phyloP scores from a whole-genome alignment of 148 eudicot species.

The Rhododendron vialii region DNA sequence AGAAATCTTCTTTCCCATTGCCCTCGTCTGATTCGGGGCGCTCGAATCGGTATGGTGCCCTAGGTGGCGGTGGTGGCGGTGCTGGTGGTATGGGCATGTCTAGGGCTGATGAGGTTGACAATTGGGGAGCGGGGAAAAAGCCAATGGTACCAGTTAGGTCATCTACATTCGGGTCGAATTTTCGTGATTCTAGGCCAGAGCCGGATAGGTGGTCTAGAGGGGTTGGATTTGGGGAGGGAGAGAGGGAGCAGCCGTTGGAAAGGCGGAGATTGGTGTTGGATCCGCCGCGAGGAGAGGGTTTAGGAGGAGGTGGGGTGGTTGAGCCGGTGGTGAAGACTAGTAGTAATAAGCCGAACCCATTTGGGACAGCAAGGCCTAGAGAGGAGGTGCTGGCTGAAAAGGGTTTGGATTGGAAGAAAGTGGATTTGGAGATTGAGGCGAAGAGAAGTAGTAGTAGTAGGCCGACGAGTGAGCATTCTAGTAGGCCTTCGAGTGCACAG shows the following conservation, averaged over 20 bases:
- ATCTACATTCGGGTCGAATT: slow-evolving; percentile 45
- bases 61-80: slow-evolving; percentile 36
- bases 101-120: slow-evolving; percentile 76
- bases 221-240: slow-evolving; percentile 3
- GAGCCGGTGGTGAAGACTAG: slow-evolving; percentile 29
- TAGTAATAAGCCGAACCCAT: slow-evolving; percentile 59
- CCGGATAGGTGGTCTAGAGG: slow-evolving; percentile 54
- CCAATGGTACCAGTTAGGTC: slow-evolving; percentile 28
- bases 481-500: slow-evolving; percentile 62
- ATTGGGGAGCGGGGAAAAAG: slow-evolving; percentile 65
- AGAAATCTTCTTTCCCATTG: slow-evolving; percentile 23
- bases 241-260: slow-evolving; percentile 12
- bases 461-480: slow-evolving; percentile 70
- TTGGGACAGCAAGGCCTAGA: slow-evolving; percentile 91
- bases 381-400: slow-evolving; percentile 83
- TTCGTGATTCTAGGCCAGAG: slow-evolving; percentile 46
- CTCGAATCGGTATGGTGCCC: slow-evolving; percentile 30
- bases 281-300: slow-evolving; percentile 31
- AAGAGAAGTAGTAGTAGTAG: slow-evolving; percentile 69
- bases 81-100: slow-evolving; percentile 30
- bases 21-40: slow-evolving; percentile 29
- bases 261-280: slow-evolving; percentile 52
- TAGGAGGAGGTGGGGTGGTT: slow-evolving; percentile 14
- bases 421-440: slow-evolving; percentile 63
- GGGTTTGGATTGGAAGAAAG: slow-evolving; percentile 86